Evolutionary conservation across 164 flowering plant species (phyloP), one percentile per base, ranked within the genome.

Genomic region (Chloranthus sessilifolius): DNA sequence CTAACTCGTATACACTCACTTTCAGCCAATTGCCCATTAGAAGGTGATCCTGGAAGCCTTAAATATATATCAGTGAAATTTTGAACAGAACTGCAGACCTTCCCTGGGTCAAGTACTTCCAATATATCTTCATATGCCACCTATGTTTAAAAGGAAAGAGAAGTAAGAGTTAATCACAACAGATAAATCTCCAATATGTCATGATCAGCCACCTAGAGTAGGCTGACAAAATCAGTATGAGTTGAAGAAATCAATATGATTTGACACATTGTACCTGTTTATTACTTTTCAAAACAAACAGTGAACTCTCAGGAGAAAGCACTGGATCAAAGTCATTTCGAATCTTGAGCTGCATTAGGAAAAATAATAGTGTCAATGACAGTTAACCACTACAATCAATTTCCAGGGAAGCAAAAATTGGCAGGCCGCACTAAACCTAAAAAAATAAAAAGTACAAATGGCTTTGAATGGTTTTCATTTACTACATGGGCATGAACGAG

Each of bases 401-500:
- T 40, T 24, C 28, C 12, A 3, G 42, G 17, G n/a, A n/a, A 37
- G 41, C 16, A n/a, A 10, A 37, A 37, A 37, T 6, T 3, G 11
- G 12, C n/a, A n/a, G n/a, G n/a, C 5, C 21, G 10, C 44, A 16
- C 16, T 12, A 25, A 41, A 21, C 10, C 10, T 5, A 5, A 5
- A 12, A n/a, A n/a, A n/a, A 41, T 21, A 5, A 41, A 19, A 4
- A 4, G 22, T 26, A 40, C 16, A 50, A 47, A 16, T 12, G 24
- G 14, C 23, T 16, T 26, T 12, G 40, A 40, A 27, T 12, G 12
- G 11, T n/a, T 26, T 17, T 12, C 24, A 15, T 21, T 12, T 29
- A 85, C 98, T 85, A 88, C 98, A 76, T 94, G 96, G 23, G 99
- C 99, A 71, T 87, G 95, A 66, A 89, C 99, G 55, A 94, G 97